Conservation (phyloP, 225 moss, liverwort and hornwort genomes). For the Sphagnum contortum region DNA sequence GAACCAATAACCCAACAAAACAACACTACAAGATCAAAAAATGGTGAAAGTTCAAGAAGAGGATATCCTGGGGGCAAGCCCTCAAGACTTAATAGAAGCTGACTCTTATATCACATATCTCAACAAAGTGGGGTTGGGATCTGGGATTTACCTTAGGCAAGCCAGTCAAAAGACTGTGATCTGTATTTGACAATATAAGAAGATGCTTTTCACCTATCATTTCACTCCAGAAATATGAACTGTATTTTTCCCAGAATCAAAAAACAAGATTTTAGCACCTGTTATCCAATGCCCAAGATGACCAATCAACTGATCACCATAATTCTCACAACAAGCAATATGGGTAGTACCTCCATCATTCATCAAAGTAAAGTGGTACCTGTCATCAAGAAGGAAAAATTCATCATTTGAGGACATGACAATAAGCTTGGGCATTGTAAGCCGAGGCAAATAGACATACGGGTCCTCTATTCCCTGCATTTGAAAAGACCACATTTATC, state of each 20-base stretch:
- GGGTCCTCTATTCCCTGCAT: slow-evolving; percentile 79
- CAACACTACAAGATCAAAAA: too few species aligned
- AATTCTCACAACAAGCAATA: too few species aligned
- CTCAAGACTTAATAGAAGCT: too few species aligned
- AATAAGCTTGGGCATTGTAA: slow-evolving; percentile 80
- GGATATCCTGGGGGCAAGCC: too few species aligned
- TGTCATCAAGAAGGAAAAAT: slow-evolving; percentile 86
- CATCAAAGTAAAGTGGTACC: slow-evolving; percentile 19
- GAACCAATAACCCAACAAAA: too few species aligned
- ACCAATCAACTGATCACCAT: too few species aligned
- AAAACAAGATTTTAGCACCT: too few species aligned
- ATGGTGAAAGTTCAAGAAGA: too few species aligned
- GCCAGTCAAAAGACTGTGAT: slow-evolving; percentile 61
- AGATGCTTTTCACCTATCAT: slow-evolving; percentile 81
- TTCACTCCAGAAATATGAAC: slow-evolving; percentile 70
- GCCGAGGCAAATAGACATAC: slow-evolving; percentile 55
- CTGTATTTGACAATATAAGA: slow-evolving; percentile 69
- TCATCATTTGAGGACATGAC: slow-evolving; percentile 85
- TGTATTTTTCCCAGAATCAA: slow-evolving; percentile 8
- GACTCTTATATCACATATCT: too few species aligned
- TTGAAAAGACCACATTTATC: background rate
- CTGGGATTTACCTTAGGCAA: slow-evolving; percentile 52
- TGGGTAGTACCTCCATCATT: too few species aligned
- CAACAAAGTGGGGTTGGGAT: too few species aligned
- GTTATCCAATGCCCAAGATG: too few species aligned